phyloP scores from a whole-genome alignment of 257 asterid species.

The Gentiana straminea region DNA sequence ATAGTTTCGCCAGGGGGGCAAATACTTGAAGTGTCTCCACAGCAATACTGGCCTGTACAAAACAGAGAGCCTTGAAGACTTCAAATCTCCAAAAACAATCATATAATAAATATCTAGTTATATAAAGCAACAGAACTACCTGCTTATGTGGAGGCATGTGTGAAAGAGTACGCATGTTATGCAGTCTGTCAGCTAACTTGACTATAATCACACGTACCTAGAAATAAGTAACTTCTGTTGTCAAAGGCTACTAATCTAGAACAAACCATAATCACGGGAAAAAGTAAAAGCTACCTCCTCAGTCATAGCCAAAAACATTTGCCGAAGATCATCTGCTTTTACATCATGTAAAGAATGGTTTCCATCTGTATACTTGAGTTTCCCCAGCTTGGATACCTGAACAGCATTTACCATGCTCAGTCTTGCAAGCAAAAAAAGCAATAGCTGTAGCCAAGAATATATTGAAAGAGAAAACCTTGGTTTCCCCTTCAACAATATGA shows the following conservation, averaged over 20 bases:
- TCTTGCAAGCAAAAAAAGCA: background rate
- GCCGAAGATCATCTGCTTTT: conserved; percentile 92
- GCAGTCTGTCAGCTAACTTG: conserved; percentile 88
- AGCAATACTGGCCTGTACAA: conserved; percentile 76
- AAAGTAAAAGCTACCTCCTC: conserved; percentile 51
- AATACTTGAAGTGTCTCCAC: conserved; percentile 86
- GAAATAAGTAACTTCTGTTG: conserved; percentile 15
- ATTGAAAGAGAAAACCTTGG: conserved; percentile 43
- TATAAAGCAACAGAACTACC: conserved; percentile 27
- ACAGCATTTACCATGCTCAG: conserved; percentile 9
- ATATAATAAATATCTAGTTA: conserved; percentile 3
- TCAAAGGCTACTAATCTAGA: conserved; percentile 11
- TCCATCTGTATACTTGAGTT: conserved; percentile 73
- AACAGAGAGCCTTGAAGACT: conserved; percentile 4
- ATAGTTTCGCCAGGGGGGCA: conserved; percentile 90
- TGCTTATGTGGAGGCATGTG: conserved; percentile 99
- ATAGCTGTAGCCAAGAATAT: background rate
- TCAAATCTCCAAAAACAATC: conserved; percentile 12
- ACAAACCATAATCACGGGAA: background rate
- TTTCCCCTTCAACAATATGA: conserved; percentile 91
- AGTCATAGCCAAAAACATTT: conserved; percentile 97
- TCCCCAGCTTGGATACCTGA: conserved; percentile 94
- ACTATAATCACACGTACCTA: conserved; percentile 96
- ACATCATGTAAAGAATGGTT: conserved; percentile 80
- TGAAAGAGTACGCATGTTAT: conserved; percentile 91